These are phyloP conservation scores for Biscogniauxia sp. DNA, from an alignment of 2,329 filamentous ascomycete genomes.

Conservation along the genomic window DNA sequence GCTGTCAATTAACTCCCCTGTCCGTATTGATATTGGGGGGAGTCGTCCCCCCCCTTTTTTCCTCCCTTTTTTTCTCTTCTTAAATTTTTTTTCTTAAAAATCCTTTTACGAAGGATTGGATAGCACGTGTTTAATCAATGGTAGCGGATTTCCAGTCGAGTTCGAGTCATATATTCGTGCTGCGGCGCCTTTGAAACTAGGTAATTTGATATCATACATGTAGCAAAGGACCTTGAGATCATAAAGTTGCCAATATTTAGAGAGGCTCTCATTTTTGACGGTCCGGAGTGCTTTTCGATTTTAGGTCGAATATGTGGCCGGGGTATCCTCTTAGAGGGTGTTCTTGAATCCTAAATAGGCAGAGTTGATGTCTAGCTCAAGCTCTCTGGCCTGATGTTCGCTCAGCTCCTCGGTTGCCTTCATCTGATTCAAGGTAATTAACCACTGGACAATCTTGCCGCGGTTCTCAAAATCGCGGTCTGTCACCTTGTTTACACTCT, in stretches of 20 bases:
- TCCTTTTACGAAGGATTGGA: no score
- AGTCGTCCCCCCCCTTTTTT: no score
- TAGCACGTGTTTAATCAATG: no score
- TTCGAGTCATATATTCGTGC: neutral
- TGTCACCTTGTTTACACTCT: constrained; percentile 95
- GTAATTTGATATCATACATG: no score
- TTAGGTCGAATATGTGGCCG: no score
- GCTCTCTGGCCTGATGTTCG: constrained; percentile 81
- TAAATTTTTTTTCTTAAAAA: no score
- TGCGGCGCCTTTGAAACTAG: no score
- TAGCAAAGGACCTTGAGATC: neutral
- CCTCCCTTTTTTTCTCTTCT: no score
- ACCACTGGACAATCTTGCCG: constrained; percentile 97
- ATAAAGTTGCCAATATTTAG: neutral
- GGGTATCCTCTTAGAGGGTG: constrained; percentile 46
- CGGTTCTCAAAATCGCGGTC: constrained; percentile 92
- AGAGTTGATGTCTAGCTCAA: constrained; percentile 90
- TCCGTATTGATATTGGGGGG: neutral
- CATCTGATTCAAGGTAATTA: constrained; percentile 98
- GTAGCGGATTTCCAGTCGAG: no score
- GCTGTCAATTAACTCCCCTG: neutral
- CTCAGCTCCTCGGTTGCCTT: constrained; percentile 87
- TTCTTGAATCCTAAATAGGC: constrained; percentile 93
- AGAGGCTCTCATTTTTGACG: no score
- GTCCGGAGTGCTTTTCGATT: no score